Evolutionary conservation across 73 alveolate genomes (phyloP), one percentile per base, ranked within the genome.

Genomic region (Durusdinium trenchii): DNA sequence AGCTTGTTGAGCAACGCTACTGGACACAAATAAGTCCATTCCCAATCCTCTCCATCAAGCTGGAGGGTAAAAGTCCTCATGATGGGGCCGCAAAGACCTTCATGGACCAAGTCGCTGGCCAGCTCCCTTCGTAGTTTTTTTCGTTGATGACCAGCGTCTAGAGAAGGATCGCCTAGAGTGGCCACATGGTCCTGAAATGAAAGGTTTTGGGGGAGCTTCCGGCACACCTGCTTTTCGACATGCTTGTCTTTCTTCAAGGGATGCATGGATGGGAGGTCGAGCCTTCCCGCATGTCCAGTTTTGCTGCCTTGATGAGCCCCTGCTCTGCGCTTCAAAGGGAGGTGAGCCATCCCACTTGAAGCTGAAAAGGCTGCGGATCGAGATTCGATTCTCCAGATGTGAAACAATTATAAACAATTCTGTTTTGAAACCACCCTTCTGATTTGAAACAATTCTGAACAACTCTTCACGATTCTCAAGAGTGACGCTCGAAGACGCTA

Each of bases 41-140:
- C 69, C n/a, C 30, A 60, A 23, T 23, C 30, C 30, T 60, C n/a
- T 23, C 73, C 73, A 60, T 60, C 73, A 23, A 60, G 30, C 18
- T 60, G 18, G n/a, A 60, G 30, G 30, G 18, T 32, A 23, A 60
- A 23, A 0, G 85, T 38, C 52, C 85, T 48, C 40, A 73, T 48
- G 85, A 73, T 18, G 54, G 54, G n/a, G n/a, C 85, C 85, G 40
- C 85, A 32, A 73, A 51, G 54, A 73, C 85, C 85, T 38, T 73
- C 85, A 38, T 38, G 2, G n/a, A 40, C 30, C n/a, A 60, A 32
- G n/a, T 32, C 30, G 30, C 30, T 32, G 18, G 18, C 73, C 30
- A 60, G 18, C 18, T 60, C 30, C 73, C 1, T 32, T 1, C 73
- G 73, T 60, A 60, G 73, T 60, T 60, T 60, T 32, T 60, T 60